phyloP scores from a whole-genome alignment of 2,329 filamentous ascomycete genomes.

The Alternaria arborescens region DNA sequence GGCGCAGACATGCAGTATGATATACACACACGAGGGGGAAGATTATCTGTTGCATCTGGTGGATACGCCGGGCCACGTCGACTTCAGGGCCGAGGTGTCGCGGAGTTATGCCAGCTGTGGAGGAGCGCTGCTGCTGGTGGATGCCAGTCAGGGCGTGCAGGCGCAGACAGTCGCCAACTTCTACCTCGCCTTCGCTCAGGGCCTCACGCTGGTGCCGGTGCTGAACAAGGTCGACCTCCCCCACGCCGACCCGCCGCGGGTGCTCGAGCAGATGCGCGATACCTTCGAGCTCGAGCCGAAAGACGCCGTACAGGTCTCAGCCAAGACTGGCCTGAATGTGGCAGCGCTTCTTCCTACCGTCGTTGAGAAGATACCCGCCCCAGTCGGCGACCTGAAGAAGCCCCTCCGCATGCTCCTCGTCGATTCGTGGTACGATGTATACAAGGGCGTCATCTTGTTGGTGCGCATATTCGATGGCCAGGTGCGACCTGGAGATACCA shows the following conservation, averaged over 20 bases:
- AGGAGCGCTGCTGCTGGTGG: constrained; percentile 86
- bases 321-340: constrained; percentile 93
- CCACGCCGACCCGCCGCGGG: constrained; percentile 85
- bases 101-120: constrained; percentile 96
- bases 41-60: constrained; percentile 96
- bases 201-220: constrained; percentile 84
- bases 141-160: constrained; percentile 95
- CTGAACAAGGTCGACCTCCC: constrained; percentile 97
- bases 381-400: constrained; percentile 74
- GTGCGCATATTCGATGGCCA: constrained; percentile 91
- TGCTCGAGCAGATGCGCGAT: constrained; percentile 83
- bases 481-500: constrained; percentile 80
- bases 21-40: constrained; percentile 83
- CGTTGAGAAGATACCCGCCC: constrained; percentile 83
- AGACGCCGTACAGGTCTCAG: constrained; percentile 80
- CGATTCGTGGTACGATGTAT: constrained; percentile 98
- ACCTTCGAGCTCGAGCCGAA: constrained; percentile 87
- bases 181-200: constrained; percentile 94
- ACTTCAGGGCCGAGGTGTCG: constrained; percentile 96
- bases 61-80: constrained; percentile 96
- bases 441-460: constrained; percentile 89
- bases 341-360: constrained; percentile 83
- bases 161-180: constrained; percentile 99
- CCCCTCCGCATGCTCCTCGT: constrained; percentile 87
- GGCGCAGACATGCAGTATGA: constrained; percentile 97